These are phyloP conservation scores for Penicillium macrosclerotiorum DNA, from an alignment of 495 filamentous ascomycete species.

Conservation along the genomic window DNA sequence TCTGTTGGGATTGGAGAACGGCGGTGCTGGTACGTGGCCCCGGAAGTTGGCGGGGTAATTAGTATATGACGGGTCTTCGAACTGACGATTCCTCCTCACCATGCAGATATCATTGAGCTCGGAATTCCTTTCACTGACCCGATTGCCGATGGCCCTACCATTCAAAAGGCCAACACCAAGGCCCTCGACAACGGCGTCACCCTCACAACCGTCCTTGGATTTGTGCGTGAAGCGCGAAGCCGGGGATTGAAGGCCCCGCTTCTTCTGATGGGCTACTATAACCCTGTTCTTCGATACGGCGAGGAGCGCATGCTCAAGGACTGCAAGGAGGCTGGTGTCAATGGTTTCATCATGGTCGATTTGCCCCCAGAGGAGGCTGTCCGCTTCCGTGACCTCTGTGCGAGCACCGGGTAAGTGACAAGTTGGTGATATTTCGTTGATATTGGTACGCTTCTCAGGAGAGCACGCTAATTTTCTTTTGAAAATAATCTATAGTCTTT, in stretches of 20 bases:
- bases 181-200: conserved; percentile 88
- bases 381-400: conserved; percentile 83
- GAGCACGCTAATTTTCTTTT: neutral
- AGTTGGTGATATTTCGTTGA: neutral
- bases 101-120: conserved; percentile 41
- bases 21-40: conserved; percentile 72
- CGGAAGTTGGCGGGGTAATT: conserved; percentile 3
- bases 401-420: conserved; percentile 64
- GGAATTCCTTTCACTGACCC: conserved; percentile 97
- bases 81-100: conserved; percentile 1
- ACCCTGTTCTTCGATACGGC: conserved; percentile 88
- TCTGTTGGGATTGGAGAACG: conserved; percentile 84
- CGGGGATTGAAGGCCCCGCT: conserved; percentile 77
- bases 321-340: conserved; percentile 81
- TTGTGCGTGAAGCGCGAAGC: conserved; percentile 72
- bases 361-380: conserved; percentile 96
- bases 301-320: conserved; percentile 85
- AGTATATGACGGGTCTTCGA: neutral
- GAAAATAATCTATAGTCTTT: conserved; percentile 62
- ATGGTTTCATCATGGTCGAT: conserved; percentile 97
- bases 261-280: conserved; percentile 98
- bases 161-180: conserved; percentile 86
- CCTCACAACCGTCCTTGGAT: conserved; percentile 69
- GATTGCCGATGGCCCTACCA: conserved; percentile 92
- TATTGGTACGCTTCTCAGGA: too few species aligned